Percentiles rank a stretch among this genome's conserved stretches.
phyloP scores from a whole-genome alignment of 352 stramenopile genomes.

The Globisporangium parvum region DNA sequence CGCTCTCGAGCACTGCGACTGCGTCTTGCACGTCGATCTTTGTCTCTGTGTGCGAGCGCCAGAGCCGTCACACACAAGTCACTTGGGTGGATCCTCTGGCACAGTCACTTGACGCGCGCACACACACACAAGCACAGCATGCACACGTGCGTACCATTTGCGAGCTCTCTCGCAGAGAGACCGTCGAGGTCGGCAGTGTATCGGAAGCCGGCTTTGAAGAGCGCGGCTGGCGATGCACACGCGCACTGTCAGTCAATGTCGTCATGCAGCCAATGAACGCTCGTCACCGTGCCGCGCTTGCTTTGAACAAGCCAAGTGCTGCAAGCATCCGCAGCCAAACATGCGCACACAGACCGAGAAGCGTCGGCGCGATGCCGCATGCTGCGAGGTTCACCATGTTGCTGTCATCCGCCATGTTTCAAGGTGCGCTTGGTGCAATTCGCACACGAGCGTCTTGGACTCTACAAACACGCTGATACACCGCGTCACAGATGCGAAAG shows the following conservation, averaged over 20 bases:
- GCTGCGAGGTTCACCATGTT: constrained; percentile 30
- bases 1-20: constrained; percentile 23
- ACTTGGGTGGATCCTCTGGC: not conserved
- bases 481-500: too few species aligned
- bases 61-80: not conserved
- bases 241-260: too few species aligned
- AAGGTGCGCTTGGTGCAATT: constrained; percentile 2
- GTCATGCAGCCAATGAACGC: too few species aligned
- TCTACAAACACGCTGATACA: too few species aligned
- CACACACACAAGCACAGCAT: not conserved
- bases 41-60: constrained; percentile 16
- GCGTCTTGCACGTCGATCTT: constrained; percentile 36
- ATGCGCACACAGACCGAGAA: constrained; percentile 32
- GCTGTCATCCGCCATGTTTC: constrained; percentile 5
- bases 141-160: constrained; percentile 27
- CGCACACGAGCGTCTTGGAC: too few species aligned
- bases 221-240: too few species aligned
- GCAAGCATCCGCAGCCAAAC: too few species aligned
- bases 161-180: constrained; percentile 47
- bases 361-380: constrained; percentile 51
- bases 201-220: constrained; percentile 58
- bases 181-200: constrained; percentile 45
- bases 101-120: not conserved
- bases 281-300: too few species aligned
- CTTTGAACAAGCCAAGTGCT: too few species aligned